Conservation (phyloP, 2,329 filamentous ascomycete species). For the Penicillium fuscoglaucum region DNA sequence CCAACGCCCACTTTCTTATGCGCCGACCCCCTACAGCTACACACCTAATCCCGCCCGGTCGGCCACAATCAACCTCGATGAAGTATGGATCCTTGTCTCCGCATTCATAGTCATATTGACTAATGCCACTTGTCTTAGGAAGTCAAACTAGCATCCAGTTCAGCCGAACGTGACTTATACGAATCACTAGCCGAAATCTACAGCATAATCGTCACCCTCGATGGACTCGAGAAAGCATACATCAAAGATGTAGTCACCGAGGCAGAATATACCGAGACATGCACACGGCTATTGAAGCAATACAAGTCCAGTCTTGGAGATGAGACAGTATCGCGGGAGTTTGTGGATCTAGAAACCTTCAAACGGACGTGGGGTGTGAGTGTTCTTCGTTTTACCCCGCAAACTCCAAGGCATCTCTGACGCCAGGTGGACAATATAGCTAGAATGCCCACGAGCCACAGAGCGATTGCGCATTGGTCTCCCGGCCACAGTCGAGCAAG, state of each 20-base stretch:
- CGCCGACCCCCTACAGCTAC: constrained; percentile 87
- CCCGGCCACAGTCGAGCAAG: constrained; percentile 74
- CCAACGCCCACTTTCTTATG: constrained; percentile 69
- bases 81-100: constrained; percentile 55
- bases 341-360: constrained; percentile 85
- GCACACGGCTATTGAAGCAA: constrained; percentile 88
- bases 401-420: constrained; percentile 2
- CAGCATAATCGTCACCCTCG: constrained; percentile 92
- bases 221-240: constrained; percentile 94
- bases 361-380: constrained; percentile 87
- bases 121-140: constrained; percentile 58
- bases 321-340: constrained; percentile 84
- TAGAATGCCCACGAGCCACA: constrained; percentile 91
- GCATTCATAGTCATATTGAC: constrained; percentile 15
- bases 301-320: constrained; percentile 93
- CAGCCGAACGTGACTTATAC: constrained; percentile 86
- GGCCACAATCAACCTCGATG: constrained; percentile 89
- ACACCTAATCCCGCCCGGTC: constrained; percentile 79
- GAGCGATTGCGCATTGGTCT: constrained; percentile 90
- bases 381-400: constrained; percentile 23
- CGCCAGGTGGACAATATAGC: constrained; percentile 50
- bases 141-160: constrained; percentile 84
- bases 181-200: constrained; percentile 97
- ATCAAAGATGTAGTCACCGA: constrained; percentile 93
- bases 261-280: constrained; percentile 92